A percentile compares a stretch with the other conserved stretches of the same genome.
These are phyloP conservation scores for Ophiocordyceps unilateralis DNA, from an alignment of 2,329 filamentous ascomycete genomes.

Conservation along the genomic window DNA sequence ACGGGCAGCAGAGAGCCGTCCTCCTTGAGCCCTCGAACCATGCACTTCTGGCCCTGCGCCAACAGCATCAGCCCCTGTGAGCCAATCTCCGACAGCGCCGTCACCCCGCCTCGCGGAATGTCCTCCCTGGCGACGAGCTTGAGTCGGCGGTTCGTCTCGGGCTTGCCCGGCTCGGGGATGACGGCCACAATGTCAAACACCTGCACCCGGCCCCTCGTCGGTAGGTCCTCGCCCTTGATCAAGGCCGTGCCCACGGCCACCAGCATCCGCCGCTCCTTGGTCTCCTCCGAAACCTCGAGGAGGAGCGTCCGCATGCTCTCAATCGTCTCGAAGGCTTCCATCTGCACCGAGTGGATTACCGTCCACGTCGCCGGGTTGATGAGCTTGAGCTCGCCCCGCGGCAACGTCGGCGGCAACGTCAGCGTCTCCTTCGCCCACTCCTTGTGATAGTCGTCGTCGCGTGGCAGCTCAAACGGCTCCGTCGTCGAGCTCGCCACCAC, in stretches of 20 bases:
- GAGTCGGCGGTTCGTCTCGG: conserved; percentile 71
- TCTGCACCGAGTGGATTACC: conserved; percentile 56
- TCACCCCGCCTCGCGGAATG: conserved; percentile 80
- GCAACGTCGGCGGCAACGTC: conserved; percentile 45
- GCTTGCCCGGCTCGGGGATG: conserved; percentile 70
- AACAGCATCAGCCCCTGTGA: conserved; percentile 78
- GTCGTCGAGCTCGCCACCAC: conserved; percentile 52
- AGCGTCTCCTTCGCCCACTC: conserved; percentile 64
- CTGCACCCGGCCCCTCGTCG: conserved; percentile 69
- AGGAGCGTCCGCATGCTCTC: conserved; percentile 71
- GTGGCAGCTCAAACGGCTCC: conserved; percentile 66
- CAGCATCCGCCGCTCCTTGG: conserved; percentile 68
- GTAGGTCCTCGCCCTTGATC: conserved; percentile 77
- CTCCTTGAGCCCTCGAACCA: conserved; percentile 91
- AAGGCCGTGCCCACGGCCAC: conserved; percentile 75
- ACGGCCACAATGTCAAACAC: conserved; percentile 87
- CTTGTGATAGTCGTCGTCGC: conserved; percentile 68
- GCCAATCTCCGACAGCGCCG: conserved; percentile 67
- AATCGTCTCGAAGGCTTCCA: conserved; percentile 60
- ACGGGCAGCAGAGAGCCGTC: conserved; percentile 85
- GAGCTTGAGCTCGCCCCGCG: conserved; percentile 60
- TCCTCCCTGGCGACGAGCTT: conserved; percentile 82
- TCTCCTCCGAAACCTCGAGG: conserved; percentile 80
- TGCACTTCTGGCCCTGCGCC: conserved; percentile 90
- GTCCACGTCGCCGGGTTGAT: conserved; percentile 63